Base-by-base conservation (phyloP, 352 stramenopile genomes). In the Plasmopara viticola region DNA sequence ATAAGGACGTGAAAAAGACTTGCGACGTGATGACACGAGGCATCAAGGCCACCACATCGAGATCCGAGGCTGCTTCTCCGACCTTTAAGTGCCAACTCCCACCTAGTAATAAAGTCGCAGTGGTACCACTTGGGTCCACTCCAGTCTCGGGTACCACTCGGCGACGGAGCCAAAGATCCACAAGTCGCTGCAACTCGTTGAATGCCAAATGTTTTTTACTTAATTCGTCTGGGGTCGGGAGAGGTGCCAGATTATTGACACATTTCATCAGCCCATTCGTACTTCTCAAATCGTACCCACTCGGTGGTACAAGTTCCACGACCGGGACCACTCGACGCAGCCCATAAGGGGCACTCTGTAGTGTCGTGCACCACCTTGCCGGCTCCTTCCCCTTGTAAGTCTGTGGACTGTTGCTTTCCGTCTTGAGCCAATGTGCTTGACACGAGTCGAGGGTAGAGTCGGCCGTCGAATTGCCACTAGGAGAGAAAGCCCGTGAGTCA, bases 41-140 rank as follows among this genome's bases (percentile, higher is more conserved):
- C 47, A 90, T 58, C 33, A 94, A 65, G 12, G 75, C 77, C 41
- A 90, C 84, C 13, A 92, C 67, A 53, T 94, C 84, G 14, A 94
- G 58, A 49, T 91, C 81, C 34, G 81, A 92, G 51, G 91, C 81
- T 13, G 56, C 65, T 45, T 75, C 60, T 8, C 83, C 84, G 14
- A 91, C 81, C 44, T 91, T 90, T 14, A 92, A 61, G 46, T 94
- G 74, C 79, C 78, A 91, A 39, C 81, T 92, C 4, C 84, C 84
- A 6, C 84, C 84, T 9, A 92, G 48, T 14, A 91, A 58, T 52
- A 94, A 53, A 6, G 77, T 86, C 18, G 77, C 76, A 0, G 78
- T 83, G 17, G 20, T 25, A 61, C 58, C 8, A 48, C 58, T 25
- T 31, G 60, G 53, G n/a, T 56, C 54, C 9, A 6, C 17, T 33